phyloP scores from a whole-genome alignment of 306 rosid species.

The Lathyrus aphaca region DNA sequence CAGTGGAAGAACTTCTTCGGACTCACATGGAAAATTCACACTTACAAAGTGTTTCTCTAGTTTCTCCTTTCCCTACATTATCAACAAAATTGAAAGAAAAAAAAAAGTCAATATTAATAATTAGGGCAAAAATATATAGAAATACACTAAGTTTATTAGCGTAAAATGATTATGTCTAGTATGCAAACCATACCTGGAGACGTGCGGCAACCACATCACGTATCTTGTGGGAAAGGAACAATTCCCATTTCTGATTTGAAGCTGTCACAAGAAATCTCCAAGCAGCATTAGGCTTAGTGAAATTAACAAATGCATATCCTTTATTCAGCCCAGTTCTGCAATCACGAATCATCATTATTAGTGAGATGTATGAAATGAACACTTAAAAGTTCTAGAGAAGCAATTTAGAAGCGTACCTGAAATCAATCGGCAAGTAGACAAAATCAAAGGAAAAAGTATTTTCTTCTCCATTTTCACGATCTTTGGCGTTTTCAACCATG shows the following conservation, averaged over 20 bases:
- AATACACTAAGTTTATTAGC: no score
- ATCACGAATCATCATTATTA: not conserved
- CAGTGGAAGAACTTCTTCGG: conserved; percentile 53
- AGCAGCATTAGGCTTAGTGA: conserved; percentile 52
- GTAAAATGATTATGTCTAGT: not conserved
- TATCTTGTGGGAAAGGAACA: conserved; percentile 53
- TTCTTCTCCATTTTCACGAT: not conserved
- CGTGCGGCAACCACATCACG: conserved; percentile 54
- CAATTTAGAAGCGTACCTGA: conserved; percentile 26
- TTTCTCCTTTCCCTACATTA: conserved; percentile 53
- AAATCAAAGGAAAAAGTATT: conserved; percentile 50
- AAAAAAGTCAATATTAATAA: not conserved
- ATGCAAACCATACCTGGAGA: conserved; percentile 50
- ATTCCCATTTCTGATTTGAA: conserved; percentile 45
- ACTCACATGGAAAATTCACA: conserved; percentile 45
- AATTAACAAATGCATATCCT: conserved; percentile 77
- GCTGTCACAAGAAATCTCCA: conserved; percentile 48
- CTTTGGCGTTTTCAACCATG: conserved; percentile 29
- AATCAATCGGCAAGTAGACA: conserved; percentile 68
- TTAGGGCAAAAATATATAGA: not conserved
- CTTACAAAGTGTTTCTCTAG: conserved; percentile 47
- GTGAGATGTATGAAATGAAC: not conserved
- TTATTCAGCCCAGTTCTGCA: conserved; percentile 59
- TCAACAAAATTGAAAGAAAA: not conserved
- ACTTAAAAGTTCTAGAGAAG: not conserved